Conservation (phyloP, 2,329 filamentous ascomycete species). For the Aspergillus quadricinctus region DNA sequence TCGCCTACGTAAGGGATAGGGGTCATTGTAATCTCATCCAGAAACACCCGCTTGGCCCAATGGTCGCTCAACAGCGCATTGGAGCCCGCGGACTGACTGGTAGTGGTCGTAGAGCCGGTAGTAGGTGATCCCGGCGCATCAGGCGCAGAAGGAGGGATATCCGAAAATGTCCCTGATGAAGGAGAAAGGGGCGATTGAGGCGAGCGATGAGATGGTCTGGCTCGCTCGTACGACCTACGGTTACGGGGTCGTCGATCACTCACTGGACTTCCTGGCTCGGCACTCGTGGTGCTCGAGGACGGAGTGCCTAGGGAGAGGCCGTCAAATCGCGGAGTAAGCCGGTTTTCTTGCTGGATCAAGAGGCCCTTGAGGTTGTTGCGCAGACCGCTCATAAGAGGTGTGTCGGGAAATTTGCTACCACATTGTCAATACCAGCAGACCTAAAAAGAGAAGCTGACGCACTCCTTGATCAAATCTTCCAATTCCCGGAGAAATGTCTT, state of each 20-base stretch:
- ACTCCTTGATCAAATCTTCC: conserved; percentile 45
- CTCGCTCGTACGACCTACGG: conserved; percentile 34
- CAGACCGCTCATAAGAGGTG: conserved; percentile 21
- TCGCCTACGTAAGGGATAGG: conserved; percentile 25
- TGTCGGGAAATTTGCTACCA: conserved; percentile 25
- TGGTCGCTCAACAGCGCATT: conserved; percentile 29
- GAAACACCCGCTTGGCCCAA: conserved; percentile 42
- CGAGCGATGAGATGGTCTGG: conserved; percentile 23
- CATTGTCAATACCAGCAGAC: conserved; percentile 4
- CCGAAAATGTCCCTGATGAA: conserved; percentile 25
- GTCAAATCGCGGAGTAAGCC: conserved; percentile 22
- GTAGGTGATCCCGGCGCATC: conserved; percentile 33
- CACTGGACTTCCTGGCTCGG: conserved; percentile 24
- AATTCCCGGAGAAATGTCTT: conserved; percentile 46
- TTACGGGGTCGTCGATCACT: conserved; percentile 25
- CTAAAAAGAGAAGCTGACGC: conserved; percentile 16
- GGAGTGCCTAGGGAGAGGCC: conserved; percentile 22
- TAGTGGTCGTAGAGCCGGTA: conserved; percentile 28
- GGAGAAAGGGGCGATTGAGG: conserved; percentile 27
- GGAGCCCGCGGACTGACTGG: conserved; percentile 27
- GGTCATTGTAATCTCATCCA: conserved; percentile 23
- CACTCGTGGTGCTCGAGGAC: conserved; percentile 22
- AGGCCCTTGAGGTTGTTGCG: conserved; percentile 24
- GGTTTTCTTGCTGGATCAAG: conserved; percentile 26
- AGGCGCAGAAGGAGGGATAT: conserved; percentile 27